Percentiles rank a stretch among this genome's conserved stretches.
phyloP scores from a whole-genome alignment of 225 moss, liverwort and hornwort species.

The Neckera pumila region DNA sequence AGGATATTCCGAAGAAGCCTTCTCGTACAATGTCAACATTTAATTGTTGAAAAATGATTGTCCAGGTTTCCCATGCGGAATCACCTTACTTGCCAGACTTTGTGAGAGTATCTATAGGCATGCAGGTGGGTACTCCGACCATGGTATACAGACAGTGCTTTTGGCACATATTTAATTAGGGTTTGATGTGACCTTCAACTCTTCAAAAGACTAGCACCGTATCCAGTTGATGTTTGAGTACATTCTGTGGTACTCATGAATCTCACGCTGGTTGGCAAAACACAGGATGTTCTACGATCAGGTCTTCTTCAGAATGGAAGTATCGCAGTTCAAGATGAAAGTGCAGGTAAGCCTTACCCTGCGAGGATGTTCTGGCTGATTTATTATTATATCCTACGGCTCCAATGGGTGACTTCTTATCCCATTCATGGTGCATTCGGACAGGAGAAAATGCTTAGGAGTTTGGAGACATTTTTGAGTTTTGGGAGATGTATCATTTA shows the following conservation, averaged over 20 bases:
- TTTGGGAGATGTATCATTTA: background rate
- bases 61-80: conserved; percentile 46
- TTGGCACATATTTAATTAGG: background rate
- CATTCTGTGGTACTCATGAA: background rate
- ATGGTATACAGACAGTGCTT: background rate
- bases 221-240: background rate
- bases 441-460: background rate
- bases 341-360: conserved; percentile 35
- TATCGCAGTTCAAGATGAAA: conserved; percentile 80
- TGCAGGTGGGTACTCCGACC: conserved; percentile 54
- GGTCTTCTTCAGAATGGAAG: conserved; percentile 60
- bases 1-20: background rate
- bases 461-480: background rate
- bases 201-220: background rate
- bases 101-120: conserved; percentile 63
- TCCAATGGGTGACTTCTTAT: background rate
- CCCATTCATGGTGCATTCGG: background rate
- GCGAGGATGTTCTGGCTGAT: background rate
- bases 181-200: background rate
- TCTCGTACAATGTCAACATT: background rate
- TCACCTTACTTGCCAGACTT: conserved; percentile 64
- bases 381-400: background rate
- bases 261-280: background rate
- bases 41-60: background rate
- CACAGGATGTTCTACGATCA: conserved; percentile 62